Conservation (phyloP, 495 filamentous ascomycete genomes). For the Chaetomidium leptoderma region DNA sequence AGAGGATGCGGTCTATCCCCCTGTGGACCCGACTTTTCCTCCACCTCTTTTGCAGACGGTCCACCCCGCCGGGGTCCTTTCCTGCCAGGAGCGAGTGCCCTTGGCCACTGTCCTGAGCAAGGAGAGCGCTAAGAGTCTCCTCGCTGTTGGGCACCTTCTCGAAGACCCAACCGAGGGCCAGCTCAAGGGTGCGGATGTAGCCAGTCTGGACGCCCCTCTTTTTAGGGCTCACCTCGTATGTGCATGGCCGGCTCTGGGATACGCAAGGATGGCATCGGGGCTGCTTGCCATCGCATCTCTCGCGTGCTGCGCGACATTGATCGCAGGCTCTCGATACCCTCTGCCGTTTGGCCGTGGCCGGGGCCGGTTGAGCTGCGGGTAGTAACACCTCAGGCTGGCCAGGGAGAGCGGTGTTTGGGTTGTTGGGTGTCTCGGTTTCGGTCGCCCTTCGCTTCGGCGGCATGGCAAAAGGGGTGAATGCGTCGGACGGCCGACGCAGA, state of each 20-base stretch:
- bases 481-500: conserved; percentile 3
- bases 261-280: conserved; percentile 61
- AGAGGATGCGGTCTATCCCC: conserved; percentile 54
- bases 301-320: conserved; percentile 60
- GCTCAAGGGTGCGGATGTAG: conserved; percentile 60
- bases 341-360: conserved; percentile 46
- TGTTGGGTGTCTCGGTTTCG: conserved; percentile 13
- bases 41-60: conserved; percentile 56
- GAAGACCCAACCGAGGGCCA: conserved; percentile 38
- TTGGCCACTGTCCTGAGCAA: conserved; percentile 26
- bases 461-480: conserved; percentile 15
- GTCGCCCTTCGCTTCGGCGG: conserved; percentile 24
- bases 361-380: conserved; percentile 10
- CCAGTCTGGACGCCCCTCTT: conserved; percentile 66
- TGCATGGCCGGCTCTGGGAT: conserved; percentile 55
- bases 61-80: conserved; percentile 48
- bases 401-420: background rate
- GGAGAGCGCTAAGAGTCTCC: conserved; percentile 29
- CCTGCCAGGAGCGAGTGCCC: conserved; percentile 34
- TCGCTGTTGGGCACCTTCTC: conserved; percentile 32
- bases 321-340: conserved; percentile 67
- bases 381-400: background rate
- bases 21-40: conserved; percentile 51
- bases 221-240: conserved; percentile 65
- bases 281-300: conserved; percentile 63